Conservation (phyloP, 2,329 filamentous ascomycete species). For the Volutella citrinella region DNA sequence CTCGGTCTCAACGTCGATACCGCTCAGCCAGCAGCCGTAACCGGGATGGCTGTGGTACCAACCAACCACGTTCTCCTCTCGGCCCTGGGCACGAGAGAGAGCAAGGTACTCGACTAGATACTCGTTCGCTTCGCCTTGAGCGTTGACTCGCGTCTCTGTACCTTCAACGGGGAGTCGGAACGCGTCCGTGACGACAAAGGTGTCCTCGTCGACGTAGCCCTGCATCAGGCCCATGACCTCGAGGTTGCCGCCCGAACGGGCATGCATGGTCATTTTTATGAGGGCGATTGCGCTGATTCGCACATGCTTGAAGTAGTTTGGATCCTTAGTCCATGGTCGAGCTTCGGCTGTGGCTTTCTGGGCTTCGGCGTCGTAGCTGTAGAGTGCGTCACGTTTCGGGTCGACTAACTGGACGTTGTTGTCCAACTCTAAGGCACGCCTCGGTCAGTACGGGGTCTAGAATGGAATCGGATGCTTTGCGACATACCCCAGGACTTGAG, state of each 20-base stretch:
- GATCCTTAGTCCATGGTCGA: constrained; percentile 74
- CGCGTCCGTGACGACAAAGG: constrained; percentile 90
- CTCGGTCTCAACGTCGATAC: constrained; percentile 92
- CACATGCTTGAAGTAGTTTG: constrained; percentile 87
- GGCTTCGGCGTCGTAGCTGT: constrained; percentile 69
- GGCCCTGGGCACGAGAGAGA: constrained; percentile 69
- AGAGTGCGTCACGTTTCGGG: constrained; percentile 84
- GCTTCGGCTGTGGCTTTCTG: constrained; percentile 64
- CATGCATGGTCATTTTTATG: constrained; percentile 99
- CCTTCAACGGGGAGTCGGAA: constrained; percentile 94
- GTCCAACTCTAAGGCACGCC: constrained; percentile 67
- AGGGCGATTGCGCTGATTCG: constrained; percentile 91
- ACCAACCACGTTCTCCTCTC: constrained; percentile 88
- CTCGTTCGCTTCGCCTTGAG: constrained; percentile 92
- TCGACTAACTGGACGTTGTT: constrained; percentile 84
- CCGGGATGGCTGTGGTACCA: constrained; percentile 99
- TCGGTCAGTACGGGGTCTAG: constrained; percentile 3
- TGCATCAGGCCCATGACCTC: constrained; percentile 99
- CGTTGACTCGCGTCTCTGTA: constrained; percentile 97
- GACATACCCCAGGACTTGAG: constrained; percentile 29
- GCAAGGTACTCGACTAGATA: constrained; percentile 89
- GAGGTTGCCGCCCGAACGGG: constrained; percentile 84
- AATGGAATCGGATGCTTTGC: background rate
- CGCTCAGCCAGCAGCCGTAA: constrained; percentile 96
- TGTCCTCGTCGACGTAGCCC: constrained; percentile 81